phyloP scores from a whole-genome alignment of 331 rosid species.

The Dryas integrifolia region DNA sequence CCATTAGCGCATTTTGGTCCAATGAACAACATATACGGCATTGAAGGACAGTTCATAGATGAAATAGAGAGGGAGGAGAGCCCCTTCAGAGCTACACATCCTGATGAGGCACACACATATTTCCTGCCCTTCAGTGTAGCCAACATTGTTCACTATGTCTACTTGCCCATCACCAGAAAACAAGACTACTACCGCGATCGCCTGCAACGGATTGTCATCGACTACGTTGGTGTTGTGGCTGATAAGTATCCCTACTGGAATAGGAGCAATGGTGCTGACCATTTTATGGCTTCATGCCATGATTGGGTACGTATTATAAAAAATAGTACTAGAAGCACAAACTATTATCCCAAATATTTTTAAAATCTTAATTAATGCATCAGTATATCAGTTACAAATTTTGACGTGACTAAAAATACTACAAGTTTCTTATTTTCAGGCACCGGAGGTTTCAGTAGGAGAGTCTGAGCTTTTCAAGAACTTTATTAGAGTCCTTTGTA shows the following conservation, averaged over 20 bases:
- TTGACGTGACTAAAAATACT: too few relatives aligned
- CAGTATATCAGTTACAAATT: too few relatives aligned
- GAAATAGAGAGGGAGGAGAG: constrained; percentile 35
- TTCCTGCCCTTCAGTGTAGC: constrained; percentile 37
- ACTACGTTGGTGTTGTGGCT: constrained; percentile 34
- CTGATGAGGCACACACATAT: constrained; percentile 42
- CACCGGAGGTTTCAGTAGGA: constrained; percentile 13
- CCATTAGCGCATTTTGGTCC: constrained; percentile 40
- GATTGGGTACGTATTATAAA: constrained; percentile 32
- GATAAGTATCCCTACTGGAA: constrained; percentile 38
- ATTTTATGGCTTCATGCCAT: constrained; percentile 42
- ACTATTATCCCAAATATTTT: too few relatives aligned
- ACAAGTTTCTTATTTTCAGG: not conserved
- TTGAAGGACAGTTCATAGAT: constrained; percentile 45
- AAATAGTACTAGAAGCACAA: too few relatives aligned
- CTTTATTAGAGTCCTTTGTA: constrained; percentile 29
- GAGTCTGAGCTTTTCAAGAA: constrained; percentile 1
- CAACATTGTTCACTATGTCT: constrained; percentile 28
- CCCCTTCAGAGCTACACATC: constrained; percentile 33
- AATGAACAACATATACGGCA: constrained; percentile 35
- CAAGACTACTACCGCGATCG: constrained; percentile 24
- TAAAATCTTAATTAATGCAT: too few relatives aligned
- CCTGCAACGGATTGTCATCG: constrained; percentile 27
- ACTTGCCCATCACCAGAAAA: constrained; percentile 17
- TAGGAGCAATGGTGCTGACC: constrained; percentile 39